phyloP scores from a whole-genome alignment of 2,329 filamentous ascomycete species.

The Diaporthe aspalathi region DNA sequence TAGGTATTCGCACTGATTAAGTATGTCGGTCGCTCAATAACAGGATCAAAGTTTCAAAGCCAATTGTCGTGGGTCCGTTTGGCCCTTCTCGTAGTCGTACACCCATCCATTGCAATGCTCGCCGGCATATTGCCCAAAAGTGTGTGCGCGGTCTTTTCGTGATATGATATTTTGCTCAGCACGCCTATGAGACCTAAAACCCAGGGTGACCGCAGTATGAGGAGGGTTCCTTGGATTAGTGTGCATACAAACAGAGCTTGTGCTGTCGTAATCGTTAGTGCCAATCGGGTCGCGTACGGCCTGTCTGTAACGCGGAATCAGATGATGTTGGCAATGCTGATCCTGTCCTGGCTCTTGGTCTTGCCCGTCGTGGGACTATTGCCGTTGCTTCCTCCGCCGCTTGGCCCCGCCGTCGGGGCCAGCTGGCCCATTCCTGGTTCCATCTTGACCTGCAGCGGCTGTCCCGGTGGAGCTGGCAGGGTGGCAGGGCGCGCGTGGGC shows the following conservation, averaged over 20 bases:
- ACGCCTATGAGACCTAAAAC: neutral
- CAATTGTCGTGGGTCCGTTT: slow-evolving; percentile 6
- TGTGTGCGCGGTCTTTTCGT: neutral
- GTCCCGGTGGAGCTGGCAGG: slow-evolving; percentile 26
- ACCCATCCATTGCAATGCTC: slow-evolving; percentile 33
- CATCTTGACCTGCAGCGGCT: slow-evolving; percentile 47
- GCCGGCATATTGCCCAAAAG: slow-evolving; percentile 8
- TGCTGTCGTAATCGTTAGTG: neutral
- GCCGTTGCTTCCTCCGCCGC: slow-evolving; percentile 42
- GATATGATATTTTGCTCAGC: neutral
- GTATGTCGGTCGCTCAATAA: slow-evolving; percentile 10
- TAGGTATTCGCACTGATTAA: slow-evolving; percentile 29
- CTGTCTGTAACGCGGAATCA: slow-evolving; percentile 39
- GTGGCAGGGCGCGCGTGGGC: slow-evolving; percentile 32
- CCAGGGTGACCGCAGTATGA: neutral
- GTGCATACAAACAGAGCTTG: neutral
- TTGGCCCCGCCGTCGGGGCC: slow-evolving; percentile 30
- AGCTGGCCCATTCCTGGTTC: slow-evolving; percentile 42
- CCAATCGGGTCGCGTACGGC: neutral
- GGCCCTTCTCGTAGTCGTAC: slow-evolving; percentile 36
- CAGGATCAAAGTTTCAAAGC: slow-evolving; percentile 1
- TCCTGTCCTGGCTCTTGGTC: slow-evolving; percentile 56
- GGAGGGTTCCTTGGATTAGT: neutral
- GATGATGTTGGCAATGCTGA: slow-evolving; percentile 60
- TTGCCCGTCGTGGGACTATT: slow-evolving; percentile 49